Percentiles rank a stretch among this genome's conserved stretches.
These are phyloP conservation scores for Globisporangium sylvaticum DNA, from an alignment of 352 stramenopile species.

Conservation along the genomic window DNA sequence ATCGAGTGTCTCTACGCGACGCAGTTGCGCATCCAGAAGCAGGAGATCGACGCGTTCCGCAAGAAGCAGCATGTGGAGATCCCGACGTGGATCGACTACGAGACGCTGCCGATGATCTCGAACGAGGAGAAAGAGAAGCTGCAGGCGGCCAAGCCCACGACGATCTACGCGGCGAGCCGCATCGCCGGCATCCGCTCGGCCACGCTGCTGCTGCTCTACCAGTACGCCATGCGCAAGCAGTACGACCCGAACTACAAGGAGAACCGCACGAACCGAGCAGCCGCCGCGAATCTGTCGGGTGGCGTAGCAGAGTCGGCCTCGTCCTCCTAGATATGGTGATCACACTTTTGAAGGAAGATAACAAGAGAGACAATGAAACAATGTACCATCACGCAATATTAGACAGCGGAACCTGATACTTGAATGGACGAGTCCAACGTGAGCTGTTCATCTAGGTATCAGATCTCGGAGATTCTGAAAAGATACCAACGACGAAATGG, in stretches of 20 bases:
- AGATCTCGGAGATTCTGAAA: too few relatives aligned
- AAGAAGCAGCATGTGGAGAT: constrained; percentile 93
- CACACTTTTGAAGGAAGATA: not conserved
- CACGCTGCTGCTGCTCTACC: constrained; percentile 72
- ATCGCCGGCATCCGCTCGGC: constrained; percentile 89
- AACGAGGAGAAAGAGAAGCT: constrained; percentile 96
- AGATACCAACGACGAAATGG: not conserved
- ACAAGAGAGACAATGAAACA: not conserved
- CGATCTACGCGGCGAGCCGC: constrained; percentile 93
- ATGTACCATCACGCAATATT: constrained; percentile 4
- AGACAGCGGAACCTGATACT: not conserved
- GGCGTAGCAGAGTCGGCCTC: not conserved
- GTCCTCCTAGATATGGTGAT: not conserved
- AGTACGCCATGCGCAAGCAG: constrained; percentile 56
- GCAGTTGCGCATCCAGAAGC: constrained; percentile 91
- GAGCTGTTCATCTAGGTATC: not conserved
- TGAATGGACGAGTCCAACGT: not conserved
- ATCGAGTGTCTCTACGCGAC: constrained; percentile 91
- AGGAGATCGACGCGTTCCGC: constrained; percentile 95
- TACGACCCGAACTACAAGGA: constrained; percentile 17
- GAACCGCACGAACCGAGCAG: constrained; percentile 23
- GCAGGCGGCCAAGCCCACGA: constrained; percentile 73
- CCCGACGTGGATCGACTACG: constrained; percentile 92
- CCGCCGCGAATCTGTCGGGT: constrained; percentile 1
- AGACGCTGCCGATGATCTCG: constrained; percentile 91